A percentile compares a stretch with the other conserved stretches of the same genome.
Evolutionary conservation across 768 basidiomycete species (phyloP).

Genomic region (Termitomyces eurrhizus): DNA sequence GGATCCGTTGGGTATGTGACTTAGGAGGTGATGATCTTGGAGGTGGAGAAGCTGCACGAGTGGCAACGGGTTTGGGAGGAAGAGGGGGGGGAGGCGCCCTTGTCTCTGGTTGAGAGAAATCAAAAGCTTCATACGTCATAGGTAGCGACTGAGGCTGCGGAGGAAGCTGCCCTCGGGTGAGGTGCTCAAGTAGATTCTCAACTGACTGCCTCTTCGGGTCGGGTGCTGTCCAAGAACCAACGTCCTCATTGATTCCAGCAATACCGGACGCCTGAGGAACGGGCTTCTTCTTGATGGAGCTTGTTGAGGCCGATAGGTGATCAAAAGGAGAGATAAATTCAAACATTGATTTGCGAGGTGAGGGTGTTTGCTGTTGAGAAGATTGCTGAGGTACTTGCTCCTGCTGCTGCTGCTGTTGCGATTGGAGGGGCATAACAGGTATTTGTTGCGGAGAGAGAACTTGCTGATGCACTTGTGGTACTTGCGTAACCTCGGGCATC

Average conservation of each 20-base stretch:
- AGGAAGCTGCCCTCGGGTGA: conserved; percentile 48
- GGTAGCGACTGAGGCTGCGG: conserved; percentile 30
- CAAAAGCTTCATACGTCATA: conserved; percentile 45
- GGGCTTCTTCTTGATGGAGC: conserved; percentile 64
- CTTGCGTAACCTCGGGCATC: conserved; percentile 35
- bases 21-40: conserved; percentile 64
- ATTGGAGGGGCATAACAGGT: conserved; percentile 33
- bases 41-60: conserved; percentile 53
- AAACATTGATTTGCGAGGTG: conserved; percentile 78
- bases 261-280: conserved; percentile 44
- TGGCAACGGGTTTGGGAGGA: conserved; percentile 51
- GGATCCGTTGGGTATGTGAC: conserved; percentile 44
- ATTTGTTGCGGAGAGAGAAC: conserved; percentile 24
- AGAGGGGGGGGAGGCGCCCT: conserved; percentile 60
- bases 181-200: conserved; percentile 74
- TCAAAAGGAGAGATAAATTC: conserved; percentile 85
- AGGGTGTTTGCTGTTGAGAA: conserved; percentile 47
- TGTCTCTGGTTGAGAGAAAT: conserved; percentile 43
- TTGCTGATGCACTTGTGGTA: conserved; percentile 28
- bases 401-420: conserved; percentile 21
- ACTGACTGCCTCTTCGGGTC: conserved; percentile 81
- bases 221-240: conserved; percentile 46
- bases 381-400: conserved; percentile 22
- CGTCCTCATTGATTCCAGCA: conserved; percentile 52
- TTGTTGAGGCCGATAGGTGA: conserved; percentile 54